Percentiles rank a stretch among this genome's conserved stretches.
These are phyloP conservation scores for Aspergillus latus DNA, from an alignment of 2,329 filamentous ascomycete species.

Conservation along the genomic window DNA sequence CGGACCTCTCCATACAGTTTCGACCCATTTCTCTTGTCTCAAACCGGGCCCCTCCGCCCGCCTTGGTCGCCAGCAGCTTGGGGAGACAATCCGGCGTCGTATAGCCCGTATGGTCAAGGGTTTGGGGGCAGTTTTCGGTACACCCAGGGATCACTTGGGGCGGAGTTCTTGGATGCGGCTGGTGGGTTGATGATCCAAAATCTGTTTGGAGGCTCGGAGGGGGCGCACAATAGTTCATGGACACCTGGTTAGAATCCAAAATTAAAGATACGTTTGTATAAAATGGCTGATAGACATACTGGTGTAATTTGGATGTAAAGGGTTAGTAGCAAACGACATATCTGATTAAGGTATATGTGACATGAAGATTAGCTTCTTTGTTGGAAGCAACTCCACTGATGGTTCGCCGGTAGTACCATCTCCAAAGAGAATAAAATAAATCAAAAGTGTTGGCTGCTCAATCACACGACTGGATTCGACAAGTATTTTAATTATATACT, in stretches of 20 bases:
- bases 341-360: too few relatives aligned
- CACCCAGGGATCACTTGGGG: conserved; percentile 20
- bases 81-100: conserved; percentile 10
- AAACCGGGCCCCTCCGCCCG: conserved; percentile 9
- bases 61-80: conserved; percentile 13
- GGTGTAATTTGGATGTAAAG: too few relatives aligned
- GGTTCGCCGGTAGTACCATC: too few relatives aligned
- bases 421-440: too few relatives aligned
- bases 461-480: too few relatives aligned
- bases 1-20: neutral
- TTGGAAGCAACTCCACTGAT: too few relatives aligned
- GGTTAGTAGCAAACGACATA: too few relatives aligned
- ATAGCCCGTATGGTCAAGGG: conserved; percentile 15
- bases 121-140: conserved; percentile 16
- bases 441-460: too few relatives aligned
- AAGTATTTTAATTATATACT: too few relatives aligned
- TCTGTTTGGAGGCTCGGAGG: conserved; percentile 18
- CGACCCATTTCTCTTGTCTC: conserved; percentile 10
- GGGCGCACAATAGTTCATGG: neutral
- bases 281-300: too few relatives aligned
- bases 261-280: too few relatives aligned
- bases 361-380: too few relatives aligned
- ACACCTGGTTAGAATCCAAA: neutral
- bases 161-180: conserved; percentile 21
- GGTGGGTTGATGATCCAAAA: conserved; percentile 23